Base-by-base conservation (phyloP, 2,329 filamentous ascomycete species). In the Amphichorda felina region DNA sequence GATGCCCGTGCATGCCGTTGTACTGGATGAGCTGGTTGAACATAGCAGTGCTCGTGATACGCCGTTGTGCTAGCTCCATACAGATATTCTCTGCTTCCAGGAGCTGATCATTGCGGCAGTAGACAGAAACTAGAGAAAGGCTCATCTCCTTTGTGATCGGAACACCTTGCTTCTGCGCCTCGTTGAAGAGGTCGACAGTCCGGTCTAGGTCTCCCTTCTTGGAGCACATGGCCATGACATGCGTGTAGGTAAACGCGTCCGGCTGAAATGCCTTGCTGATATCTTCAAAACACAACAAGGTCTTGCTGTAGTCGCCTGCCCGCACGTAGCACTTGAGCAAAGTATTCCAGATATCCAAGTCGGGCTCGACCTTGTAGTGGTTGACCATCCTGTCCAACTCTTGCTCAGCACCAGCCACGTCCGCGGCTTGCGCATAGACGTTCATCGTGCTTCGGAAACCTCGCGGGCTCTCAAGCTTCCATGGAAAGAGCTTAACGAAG, bases 11-110 rank as follows among this genome's bases (percentile, higher is more conserved):
- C 37, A 73, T 60, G 6, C 82, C 83, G 51, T 86, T 70, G 40
- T 80, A 73, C 38, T 70, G 66, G 4, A 95, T 61, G 22, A 95
- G 59, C 36, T 75, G 67, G 50, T 95, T 94, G 83, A 84, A 95
- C 49, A 86, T 73, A 22, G 67, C 62, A 2, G 77, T 77, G 16
- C 55, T 57, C 2, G 67, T 61, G 2, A 74, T 67, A 14, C 64
- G 59, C 41, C 66, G 62, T 10, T 57, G 55, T 16, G 77, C 61
- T 22, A 75, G 68, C 30, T 70, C 68, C 33, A 70, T 35, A 30
- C 55, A 59, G 18, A 63, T 48, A n/a, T 43, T 46, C 38, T 60
- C 51, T 0, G 60, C 61, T 26, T 61, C 59, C 13, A 44, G 24
- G 7, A 59, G 41, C 3, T 52, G 49, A 8, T 54, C 50, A 31